Conservation (phyloP, 192 early-diverging fungal species). For the Linderina pennispora region DNA sequence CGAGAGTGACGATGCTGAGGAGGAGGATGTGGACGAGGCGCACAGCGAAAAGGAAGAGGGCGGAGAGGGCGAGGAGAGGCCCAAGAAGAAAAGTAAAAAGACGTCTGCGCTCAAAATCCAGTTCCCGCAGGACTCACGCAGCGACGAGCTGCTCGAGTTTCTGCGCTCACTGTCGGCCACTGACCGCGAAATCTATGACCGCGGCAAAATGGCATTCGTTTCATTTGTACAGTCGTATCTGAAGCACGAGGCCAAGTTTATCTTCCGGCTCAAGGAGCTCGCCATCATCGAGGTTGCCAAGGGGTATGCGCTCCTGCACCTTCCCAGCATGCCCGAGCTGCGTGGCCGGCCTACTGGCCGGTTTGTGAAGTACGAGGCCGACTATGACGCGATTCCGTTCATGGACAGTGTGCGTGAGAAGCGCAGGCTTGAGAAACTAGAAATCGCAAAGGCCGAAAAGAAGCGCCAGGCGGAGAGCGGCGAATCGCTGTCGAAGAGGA, state of each 20-base stretch:
- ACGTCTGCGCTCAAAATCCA: slow-evolving; percentile 39
- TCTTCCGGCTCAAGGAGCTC: slow-evolving; percentile 82
- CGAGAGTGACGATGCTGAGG: slow-evolving; percentile 6
- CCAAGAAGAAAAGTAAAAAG: slow-evolving; percentile 11
- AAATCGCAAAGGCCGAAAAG: slow-evolving; percentile 37
- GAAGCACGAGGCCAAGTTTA: slow-evolving; percentile 90
- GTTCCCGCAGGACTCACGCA: slow-evolving; percentile 42
- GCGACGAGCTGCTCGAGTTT: slow-evolving; percentile 47
- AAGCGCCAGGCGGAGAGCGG: slow-evolving; percentile 16
- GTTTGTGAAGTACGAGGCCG: slow-evolving; percentile 30
- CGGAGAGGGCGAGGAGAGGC: slow-evolving; percentile 9
- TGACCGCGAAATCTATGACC: slow-evolving; percentile 79
- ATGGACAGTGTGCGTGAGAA: slow-evolving; percentile 44
- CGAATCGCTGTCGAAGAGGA: slow-evolving; percentile 1
- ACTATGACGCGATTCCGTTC: slow-evolving; percentile 39
- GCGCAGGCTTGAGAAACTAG: slow-evolving; percentile 38
- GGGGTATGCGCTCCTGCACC: slow-evolving; percentile 72
- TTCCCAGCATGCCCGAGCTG: slow-evolving; percentile 96
- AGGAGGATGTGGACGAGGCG: slow-evolving; percentile 3
- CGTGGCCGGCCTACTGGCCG: slow-evolving; percentile 21
- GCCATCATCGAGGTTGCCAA: slow-evolving; percentile 69
- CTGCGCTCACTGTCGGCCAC: slow-evolving; percentile 52
- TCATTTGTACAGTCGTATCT: slow-evolving; percentile 86
- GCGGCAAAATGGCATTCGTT: slow-evolving; percentile 79
- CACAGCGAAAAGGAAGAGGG: not conserved